phyloP scores from a whole-genome alignment of 805 yeast species.

The Priceomyces melissophilus region DNA sequence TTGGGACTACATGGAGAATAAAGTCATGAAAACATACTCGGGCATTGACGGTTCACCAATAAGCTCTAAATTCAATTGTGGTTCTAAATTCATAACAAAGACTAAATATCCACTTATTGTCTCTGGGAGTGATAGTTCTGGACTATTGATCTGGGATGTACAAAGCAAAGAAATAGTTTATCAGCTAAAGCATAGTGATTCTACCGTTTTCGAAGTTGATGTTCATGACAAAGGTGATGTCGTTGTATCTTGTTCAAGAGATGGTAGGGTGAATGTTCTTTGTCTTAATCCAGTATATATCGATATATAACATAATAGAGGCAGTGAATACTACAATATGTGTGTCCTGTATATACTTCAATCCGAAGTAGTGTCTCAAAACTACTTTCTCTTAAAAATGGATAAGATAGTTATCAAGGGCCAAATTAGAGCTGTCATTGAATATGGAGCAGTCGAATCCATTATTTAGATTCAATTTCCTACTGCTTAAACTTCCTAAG shows the following conservation, averaged over 20 bases:
- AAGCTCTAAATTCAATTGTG: constrained; percentile 52
- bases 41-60: constrained; percentile 29
- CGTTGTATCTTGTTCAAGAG: constrained; percentile 27
- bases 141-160: constrained; percentile 62
- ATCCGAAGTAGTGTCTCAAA: too few relatives aligned
- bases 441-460: constrained; percentile 44
- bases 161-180: constrained; percentile 51
- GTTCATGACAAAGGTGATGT: constrained; percentile 31
- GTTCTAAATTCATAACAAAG: constrained; percentile 47
- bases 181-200: constrained; percentile 14
- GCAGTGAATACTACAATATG: too few relatives aligned
- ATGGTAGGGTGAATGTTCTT: constrained; percentile 20
- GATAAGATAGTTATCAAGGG: too few relatives aligned
- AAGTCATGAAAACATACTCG: constrained; percentile 69
- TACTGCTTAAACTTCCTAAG: constrained; percentile 58
- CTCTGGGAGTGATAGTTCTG: constrained; percentile 60
- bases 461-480: constrained; percentile 59
- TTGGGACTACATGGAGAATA: constrained; percentile 85
- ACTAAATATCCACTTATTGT: constrained; percentile 40
- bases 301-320: too few relatives aligned
- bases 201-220: constrained; percentile 44
- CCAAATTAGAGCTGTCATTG: too few relatives aligned
- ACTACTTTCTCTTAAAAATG: too few relatives aligned
- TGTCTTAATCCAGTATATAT: constrained; percentile 12
- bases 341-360: too few relatives aligned